Base-by-base conservation (phyloP, 345 rosid genomes). In the Pistacia atlantica region DNA sequence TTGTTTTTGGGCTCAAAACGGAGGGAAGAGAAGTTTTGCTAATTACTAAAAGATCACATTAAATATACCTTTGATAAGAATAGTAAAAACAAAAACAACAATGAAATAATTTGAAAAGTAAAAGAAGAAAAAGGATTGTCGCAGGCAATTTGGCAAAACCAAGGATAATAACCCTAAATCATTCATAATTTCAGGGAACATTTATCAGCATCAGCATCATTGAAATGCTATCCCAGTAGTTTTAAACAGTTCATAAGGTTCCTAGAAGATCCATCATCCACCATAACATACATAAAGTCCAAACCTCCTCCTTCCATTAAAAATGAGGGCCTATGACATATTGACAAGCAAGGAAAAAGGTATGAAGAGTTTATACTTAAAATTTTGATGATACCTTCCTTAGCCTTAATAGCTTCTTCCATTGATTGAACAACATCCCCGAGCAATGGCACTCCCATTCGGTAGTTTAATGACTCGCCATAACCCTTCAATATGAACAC, bases 371-470 rank as follows among this genome's bases (percentile, higher is more conserved):
- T 57, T 10, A 51, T 11, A 51, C 65, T 25, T 16, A 70, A 22
- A 45, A 65, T 2, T 54, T 58, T 46, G 70, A 61, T 49, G 69
- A 64, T 87, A 92, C 99, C 98, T 90, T 94, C 91, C 9, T 82
- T 80, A 60, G 95, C 94, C 69, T 80, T 84, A 69, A 96, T 90
- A 78, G 97, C 99, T 77, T 90, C 83, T 77, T 91, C 94, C 98
- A 94, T 96, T 7, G 99, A 91, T 25, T 87, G 90, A 46, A 96
- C 76, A 46, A 94, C 87, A 88, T 96, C 98, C 84, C 86, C 79
- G 54, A 96, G 93, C 84, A 96, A 76, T 11, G 98, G 97, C 67
- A 96, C 80, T 65, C 99, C 99, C 98, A 96, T 94, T 63, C 83
- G 81, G 72, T 94, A 96, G 80, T 92, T 96, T 76, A 96, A 71